Evolutionary conservation across 2,329 filamentous ascomycete genomes (phyloP).

Genomic region (Colletotrichum limetticola): DNA sequence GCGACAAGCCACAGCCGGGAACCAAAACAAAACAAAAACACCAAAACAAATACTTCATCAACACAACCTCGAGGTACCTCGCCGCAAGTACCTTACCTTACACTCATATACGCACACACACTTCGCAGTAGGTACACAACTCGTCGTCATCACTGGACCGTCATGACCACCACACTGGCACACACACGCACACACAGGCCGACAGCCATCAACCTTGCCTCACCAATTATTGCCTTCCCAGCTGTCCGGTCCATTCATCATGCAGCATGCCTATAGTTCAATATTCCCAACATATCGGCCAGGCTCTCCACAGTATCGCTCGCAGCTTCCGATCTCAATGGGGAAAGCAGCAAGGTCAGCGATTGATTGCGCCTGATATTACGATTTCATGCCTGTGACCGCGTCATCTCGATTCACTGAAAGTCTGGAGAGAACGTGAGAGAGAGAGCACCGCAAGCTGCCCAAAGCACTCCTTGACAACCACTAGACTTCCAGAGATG

Average conservation of each 20-base stretch:
- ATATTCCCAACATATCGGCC: neutral
- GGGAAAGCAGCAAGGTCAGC: constrained; percentile 12
- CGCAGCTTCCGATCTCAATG: neutral
- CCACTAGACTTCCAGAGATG: neutral
- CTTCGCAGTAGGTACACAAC: neutral
- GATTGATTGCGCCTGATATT: constrained; percentile 32
- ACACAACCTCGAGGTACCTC: constrained; percentile 1
- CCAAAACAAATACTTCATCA: constrained; percentile 17
- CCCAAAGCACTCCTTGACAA: neutral
- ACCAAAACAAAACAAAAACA: constrained; percentile 34
- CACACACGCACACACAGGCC: neutral
- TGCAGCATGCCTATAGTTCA: constrained; percentile 7
- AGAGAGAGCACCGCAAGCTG: neutral
- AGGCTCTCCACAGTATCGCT: constrained; percentile 1
- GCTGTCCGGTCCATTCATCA: constrained; percentile 14
- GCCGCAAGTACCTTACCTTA: neutral
- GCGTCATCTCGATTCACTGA: constrained; percentile 7
- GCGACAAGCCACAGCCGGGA: constrained; percentile 33
- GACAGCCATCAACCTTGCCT: constrained; percentile 20
- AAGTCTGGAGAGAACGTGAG: constrained; percentile 3
- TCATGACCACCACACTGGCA: constrained; percentile 7
- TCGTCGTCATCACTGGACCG: constrained; percentile 5
- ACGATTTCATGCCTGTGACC: constrained; percentile 26
- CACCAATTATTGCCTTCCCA: constrained; percentile 14
- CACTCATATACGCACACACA: neutral